phyloP scores from a whole-genome alignment of 257 asterid species.

The Solanum peruvianum region DNA sequence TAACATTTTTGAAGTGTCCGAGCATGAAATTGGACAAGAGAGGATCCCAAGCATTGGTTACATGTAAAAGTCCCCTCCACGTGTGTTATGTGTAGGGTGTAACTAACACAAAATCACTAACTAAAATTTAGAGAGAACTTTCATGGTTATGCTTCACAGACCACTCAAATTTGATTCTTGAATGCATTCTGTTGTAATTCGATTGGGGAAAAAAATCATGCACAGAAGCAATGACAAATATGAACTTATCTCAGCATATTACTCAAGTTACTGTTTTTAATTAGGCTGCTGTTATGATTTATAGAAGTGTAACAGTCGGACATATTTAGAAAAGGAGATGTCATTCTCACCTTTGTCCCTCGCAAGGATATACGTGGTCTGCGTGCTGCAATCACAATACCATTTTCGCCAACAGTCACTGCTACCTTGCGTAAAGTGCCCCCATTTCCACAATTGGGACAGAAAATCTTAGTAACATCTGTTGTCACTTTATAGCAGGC shows the following conservation, averaged over 20 bases:
- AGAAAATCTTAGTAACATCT: slow-evolving; percentile 78
- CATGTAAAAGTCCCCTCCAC: neutral
- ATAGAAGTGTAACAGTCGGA: neutral
- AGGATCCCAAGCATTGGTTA: neutral
- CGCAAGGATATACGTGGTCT: slow-evolving; percentile 78
- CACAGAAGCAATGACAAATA: neutral
- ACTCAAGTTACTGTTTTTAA: neutral
- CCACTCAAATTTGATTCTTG: neutral
- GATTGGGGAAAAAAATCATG: neutral
- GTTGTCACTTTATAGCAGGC: slow-evolving; percentile 96
- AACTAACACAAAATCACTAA: neutral
- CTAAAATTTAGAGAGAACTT: neutral
- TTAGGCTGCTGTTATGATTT: neutral
- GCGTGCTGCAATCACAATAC: slow-evolving; percentile 64
- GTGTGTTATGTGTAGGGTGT: neutral
- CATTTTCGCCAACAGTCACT: slow-evolving; percentile 87
- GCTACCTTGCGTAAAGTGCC: slow-evolving; percentile 95
- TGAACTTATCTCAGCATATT: neutral
- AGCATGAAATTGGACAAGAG: neutral
- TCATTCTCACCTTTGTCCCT: slow-evolving; percentile 69
- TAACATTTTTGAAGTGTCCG: neutral
- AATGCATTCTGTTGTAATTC: neutral
- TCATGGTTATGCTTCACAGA: neutral
- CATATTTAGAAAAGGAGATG: neutral
- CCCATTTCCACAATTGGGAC: slow-evolving; percentile 95